Evolutionary conservation across 768 basidiomycete genomes (phyloP).

Genomic region (Kwoniella dendrophila): DNA sequence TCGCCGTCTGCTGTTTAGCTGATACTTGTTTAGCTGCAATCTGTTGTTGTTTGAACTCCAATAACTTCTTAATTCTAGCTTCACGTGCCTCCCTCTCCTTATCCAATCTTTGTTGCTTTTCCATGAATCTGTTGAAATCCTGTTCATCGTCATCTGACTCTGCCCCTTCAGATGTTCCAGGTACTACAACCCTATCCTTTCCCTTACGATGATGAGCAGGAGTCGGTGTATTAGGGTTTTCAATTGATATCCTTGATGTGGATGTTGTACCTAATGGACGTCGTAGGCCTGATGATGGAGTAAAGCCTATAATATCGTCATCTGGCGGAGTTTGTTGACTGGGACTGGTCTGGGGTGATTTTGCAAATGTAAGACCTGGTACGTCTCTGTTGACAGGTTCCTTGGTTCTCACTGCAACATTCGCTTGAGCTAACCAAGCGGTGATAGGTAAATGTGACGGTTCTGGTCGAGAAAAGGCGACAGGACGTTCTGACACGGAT

Average conservation of each 20-base stretch:
- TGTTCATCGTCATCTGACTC: conserved; percentile 15
- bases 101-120: neutral
- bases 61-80: conserved; percentile 5
- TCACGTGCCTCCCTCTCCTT: conserved; percentile 12
- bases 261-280: neutral
- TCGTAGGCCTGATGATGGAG: conserved; percentile 20
- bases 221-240: conserved; percentile 20
- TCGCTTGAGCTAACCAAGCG: conserved; percentile 15
- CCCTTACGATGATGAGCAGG: conserved; percentile 9
- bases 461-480: conserved; percentile 18
- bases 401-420: conserved; percentile 2
- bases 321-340: conserved; percentile 16
- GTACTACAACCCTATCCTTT: conserved; percentile 7
- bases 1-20: neutral
- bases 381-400: conserved; percentile 1
- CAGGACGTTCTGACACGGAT: conserved; percentile 15
- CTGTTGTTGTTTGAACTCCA: conserved; percentile 5
- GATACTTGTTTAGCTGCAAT: neutral
- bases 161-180: conserved; percentile 19
- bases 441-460: conserved; percentile 25
- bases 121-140: conserved; percentile 6
- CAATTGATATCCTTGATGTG: conserved; percentile 16
- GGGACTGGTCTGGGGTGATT: conserved; percentile 17
- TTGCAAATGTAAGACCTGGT: conserved; percentile 22
- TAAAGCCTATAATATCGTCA: conserved; percentile 28